Percentiles rank a stretch among this genome's conserved stretches.
Conservation (phyloP, 345 rosid species). For the Sonneratia caseolaris region DNA sequence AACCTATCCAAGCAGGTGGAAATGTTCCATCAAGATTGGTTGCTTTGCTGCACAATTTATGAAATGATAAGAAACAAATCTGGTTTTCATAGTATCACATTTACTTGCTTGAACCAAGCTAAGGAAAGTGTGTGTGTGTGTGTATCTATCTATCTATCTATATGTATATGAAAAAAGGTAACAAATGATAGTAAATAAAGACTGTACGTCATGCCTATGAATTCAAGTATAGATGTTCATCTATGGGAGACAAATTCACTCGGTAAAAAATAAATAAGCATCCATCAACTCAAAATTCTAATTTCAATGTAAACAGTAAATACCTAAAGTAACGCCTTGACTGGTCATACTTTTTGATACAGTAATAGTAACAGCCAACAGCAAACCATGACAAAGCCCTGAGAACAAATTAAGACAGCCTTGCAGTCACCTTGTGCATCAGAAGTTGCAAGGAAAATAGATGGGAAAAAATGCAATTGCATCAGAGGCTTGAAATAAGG, state of each 20-base stretch:
- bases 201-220: neutral
- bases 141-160: too few relatives aligned
- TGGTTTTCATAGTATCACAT: neutral
- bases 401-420: constrained; percentile 1
- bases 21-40: constrained; percentile 72
- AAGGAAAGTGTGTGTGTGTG: neutral
- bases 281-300: neutral
- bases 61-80: constrained; percentile 2
- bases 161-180: neutral
- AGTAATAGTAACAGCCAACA: constrained; percentile 37
- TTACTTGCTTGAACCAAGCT: neutral
- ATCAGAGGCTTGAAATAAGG: neutral
- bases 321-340: constrained; percentile 90
- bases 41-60: constrained; percentile 59
- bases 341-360: constrained; percentile 84
- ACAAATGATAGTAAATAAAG: neutral
- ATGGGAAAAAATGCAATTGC: neutral
- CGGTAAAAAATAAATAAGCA: neutral
- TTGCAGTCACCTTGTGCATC: neutral
- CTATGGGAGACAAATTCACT: neutral
- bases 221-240: neutral
- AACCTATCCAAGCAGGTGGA: constrained; percentile 90
- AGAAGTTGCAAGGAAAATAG: neutral
- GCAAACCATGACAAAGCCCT: constrained; percentile 76
- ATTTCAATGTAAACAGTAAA: neutral